Base-by-base conservation (phyloP, 192 early-diverging fungal genomes). In the Umbelopsis isabellina region DNA sequence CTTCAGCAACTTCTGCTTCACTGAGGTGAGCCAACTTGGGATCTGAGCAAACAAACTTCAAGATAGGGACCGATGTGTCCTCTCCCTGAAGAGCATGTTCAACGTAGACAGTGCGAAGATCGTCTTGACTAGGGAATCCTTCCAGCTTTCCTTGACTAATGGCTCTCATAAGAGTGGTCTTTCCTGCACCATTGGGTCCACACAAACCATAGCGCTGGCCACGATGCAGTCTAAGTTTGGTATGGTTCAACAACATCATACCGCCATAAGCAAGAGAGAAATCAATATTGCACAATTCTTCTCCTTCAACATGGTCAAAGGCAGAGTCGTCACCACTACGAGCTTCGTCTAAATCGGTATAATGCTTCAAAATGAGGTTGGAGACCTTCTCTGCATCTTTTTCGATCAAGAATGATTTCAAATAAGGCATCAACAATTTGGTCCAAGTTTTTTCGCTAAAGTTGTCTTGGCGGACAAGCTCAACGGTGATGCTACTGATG, bases 121-220 rank as follows among this genome's bases (percentile, higher is more conserved):
- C 80, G 51, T 91, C 90, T 9, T 88, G 77, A 15, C 88, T 84
- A 3, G 92, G 92, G 83, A 94, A 94, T 9, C 90, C 90, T 48
- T 92, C 91, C 13, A 94, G 66, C 72, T 91, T 87, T 18, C 91
- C 90, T 77, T 86, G 85, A 66, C 89, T 86, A 49, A 94, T 94
- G 49, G 93, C 85, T 50, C 90, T 80, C 91, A 94, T 91, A 44
- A 94, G 79, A 25, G 92, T 94, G 10, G 91, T 86, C 61, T 94
- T 94, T 70, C 92, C 92, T 48, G 91, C 88, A 53, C 90, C 92
- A 73, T 94, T 94, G n/a, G 81, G 83, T 55, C 92, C 92, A 78
- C 87, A 91, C 15, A 94, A 72, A 55, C 92, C 92, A 76, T 94
- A 94, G 30, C 90, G 87, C 61, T 87, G 88, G 44, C 92, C 92